phyloP scores from a whole-genome alignment of 2,329 filamentous ascomycete genomes.

The Ceratocystis alfenasii region DNA sequence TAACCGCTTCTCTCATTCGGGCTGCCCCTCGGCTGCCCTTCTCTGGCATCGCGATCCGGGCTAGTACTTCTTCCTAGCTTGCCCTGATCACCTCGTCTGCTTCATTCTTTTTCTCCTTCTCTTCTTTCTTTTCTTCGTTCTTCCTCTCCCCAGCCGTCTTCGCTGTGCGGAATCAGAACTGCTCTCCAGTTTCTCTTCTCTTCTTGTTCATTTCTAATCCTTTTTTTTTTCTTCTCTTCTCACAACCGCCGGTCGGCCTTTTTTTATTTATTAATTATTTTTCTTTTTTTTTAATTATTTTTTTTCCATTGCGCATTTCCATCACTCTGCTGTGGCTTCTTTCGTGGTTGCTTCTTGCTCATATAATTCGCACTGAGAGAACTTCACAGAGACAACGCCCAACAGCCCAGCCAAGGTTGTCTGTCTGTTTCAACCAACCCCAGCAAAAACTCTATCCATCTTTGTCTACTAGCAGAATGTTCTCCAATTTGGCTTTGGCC shows the following conservation, averaged over 20 bases:
- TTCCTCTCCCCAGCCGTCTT: constrained; percentile 15
- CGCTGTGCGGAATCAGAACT: constrained; percentile 5
- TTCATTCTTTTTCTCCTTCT: constrained; percentile 15
- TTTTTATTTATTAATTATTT: constrained; percentile 14
- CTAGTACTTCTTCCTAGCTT: constrained; percentile 11
- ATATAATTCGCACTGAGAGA: background rate
- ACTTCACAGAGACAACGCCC: background rate
- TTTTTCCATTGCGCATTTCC: background rate
- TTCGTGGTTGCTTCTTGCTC: background rate
- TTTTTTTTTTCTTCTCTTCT: background rate
- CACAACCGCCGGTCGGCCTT: constrained; percentile 16
- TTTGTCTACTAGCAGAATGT: constrained; percentile 13
- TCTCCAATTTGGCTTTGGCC: constrained; percentile 21
- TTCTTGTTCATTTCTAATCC: constrained; percentile 15
- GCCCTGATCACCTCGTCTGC: constrained; percentile 5
- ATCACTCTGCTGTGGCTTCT: background rate
- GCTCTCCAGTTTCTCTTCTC: constrained; percentile 15
- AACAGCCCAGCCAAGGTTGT: background rate
- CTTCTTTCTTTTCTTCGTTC: constrained; percentile 11
- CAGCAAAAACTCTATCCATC: background rate
- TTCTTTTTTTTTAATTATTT: constrained; percentile 11
- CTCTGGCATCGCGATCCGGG: constrained; percentile 4
- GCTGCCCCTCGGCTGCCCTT: constrained; percentile 5
- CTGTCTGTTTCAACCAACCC: background rate
- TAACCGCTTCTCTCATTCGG: background rate